Percentiles rank a stretch among this genome's conserved stretches.
phyloP scores from a whole-genome alignment of 2,329 filamentous ascomycete species.

The Aspergillus sojae region DNA sequence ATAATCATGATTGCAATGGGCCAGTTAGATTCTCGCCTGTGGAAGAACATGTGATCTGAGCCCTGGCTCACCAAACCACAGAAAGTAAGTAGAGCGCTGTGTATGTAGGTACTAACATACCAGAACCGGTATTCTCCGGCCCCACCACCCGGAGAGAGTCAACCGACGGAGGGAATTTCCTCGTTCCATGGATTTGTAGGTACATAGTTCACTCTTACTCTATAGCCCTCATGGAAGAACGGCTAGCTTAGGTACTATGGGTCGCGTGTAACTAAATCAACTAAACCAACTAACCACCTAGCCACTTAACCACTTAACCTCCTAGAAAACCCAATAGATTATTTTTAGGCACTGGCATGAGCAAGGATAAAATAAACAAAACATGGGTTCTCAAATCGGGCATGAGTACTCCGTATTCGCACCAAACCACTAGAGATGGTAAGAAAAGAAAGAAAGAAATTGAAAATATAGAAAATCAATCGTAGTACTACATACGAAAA shows the following conservation, averaged over 20 bases:
- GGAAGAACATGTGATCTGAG: conserved; percentile 26
- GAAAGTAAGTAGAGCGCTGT: no score
- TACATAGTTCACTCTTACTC: no score
- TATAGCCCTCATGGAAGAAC: no score
- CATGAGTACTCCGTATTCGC: neutral
- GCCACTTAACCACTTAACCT: neutral
- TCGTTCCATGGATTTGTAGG: neutral
- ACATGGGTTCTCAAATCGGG: neutral
- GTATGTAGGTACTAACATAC: no score
- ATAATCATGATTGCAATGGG: neutral
- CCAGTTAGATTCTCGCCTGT: conserved; percentile 17
- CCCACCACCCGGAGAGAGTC: conserved; percentile 32
- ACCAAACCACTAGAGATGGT: neutral
- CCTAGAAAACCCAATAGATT: neutral
- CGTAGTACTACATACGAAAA: neutral
- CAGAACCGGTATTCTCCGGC: conserved; percentile 21
- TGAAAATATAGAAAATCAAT: neutral
- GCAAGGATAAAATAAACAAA: neutral
- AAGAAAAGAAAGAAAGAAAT: neutral
- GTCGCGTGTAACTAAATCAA: no score
- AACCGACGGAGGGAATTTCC: neutral
- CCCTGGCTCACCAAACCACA: conserved; percentile 11
- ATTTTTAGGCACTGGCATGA: neutral
- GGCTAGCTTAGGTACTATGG: no score
- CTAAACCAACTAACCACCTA: neutral